Evolutionary conservation across 768 basidiomycete genomes (phyloP).

Genomic region (Auricularia heimuer): DNA sequence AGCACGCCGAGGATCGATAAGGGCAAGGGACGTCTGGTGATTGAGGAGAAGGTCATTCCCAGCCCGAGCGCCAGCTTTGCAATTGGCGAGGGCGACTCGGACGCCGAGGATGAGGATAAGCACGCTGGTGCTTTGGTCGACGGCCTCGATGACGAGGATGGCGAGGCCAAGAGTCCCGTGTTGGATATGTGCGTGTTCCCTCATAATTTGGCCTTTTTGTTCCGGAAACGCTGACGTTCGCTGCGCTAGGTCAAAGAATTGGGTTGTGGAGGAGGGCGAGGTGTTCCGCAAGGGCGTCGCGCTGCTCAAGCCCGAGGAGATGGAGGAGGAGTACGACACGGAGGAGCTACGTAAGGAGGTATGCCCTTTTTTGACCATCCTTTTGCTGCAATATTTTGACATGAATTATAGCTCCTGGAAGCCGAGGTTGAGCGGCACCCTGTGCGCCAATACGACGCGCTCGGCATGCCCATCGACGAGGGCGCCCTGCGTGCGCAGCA

Average conservation of each 20-base stretch:
- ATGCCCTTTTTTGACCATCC: constrained; percentile 7
- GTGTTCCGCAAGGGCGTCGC: constrained; percentile 87
- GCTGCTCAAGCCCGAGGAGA: constrained; percentile 71
- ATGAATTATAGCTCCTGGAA: constrained; percentile 51
- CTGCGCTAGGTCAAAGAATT: constrained; percentile 49
- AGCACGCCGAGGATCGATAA: constrained; percentile 65
- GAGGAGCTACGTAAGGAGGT: constrained; percentile 66
- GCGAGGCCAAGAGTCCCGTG: constrained; percentile 17
- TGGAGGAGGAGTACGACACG: constrained; percentile 82
- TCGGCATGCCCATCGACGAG: not conserved
- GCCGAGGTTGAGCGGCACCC: constrained; percentile 82
- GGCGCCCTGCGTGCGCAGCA: not conserved
- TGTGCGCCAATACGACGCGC: constrained; percentile 37
- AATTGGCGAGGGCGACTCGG: constrained; percentile 10
- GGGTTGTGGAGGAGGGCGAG: constrained; percentile 93
- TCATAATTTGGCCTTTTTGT: too few relatives aligned
- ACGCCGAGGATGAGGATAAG: constrained; percentile 17
- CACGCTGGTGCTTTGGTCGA: constrained; percentile 18
- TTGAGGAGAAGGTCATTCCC: constrained; percentile 2
- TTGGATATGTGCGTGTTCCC: constrained; percentile 37
- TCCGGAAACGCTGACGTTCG: too few relatives aligned
- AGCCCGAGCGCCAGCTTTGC: constrained; percentile 7
- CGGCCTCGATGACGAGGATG: not conserved
- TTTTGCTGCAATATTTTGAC: constrained; percentile 1
- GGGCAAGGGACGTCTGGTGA: constrained; percentile 48